Evolutionary conservation across 129 eudicot genomes (phyloP), one percentile per base, ranked within the genome.

Genomic region (Ambrosia artemisiifolia): DNA sequence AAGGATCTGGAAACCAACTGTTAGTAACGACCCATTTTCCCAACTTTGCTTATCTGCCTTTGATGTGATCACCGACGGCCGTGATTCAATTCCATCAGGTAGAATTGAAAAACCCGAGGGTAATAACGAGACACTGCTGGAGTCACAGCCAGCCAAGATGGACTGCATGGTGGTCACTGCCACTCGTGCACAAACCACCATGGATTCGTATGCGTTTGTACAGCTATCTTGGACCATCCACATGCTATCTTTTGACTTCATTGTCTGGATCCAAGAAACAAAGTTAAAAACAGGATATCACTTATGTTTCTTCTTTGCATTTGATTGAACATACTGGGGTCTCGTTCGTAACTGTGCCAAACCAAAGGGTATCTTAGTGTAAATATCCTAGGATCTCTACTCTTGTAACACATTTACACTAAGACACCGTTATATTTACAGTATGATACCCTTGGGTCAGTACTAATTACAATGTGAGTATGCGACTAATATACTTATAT

Each of bases 21-120:
- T 95, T 44, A 95, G 81, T 79, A 94, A 53, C 0, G 97, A 90
- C 65, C 97, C 97, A 10, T 87, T 47, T 71, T 93, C 96, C 47
- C 79, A 9, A 79, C 77, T 78, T 69, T 84, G 85, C 55, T 87
- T 90, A 51, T 77, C 86, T 32, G 82, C 76, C 79, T 74, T 85
- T 2, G 98, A 83, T 4, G 85, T 82, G 77, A 90, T 86, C 33
- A 95, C 95, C 73, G 62, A 75, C 7, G 96, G 91, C 82, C 99
- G 76, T 12, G 93, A 83, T 67, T 91, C 97, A 5, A 86, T 57
- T 36, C 97, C 99, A 66, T 95, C 99, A 0, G 97, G 95, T 11
- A 90, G 91, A 64, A 95, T 91, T 11, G 99, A 88, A 76, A 95
- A 95, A 42, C 99, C 99, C 0, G 99, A 91, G 32, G 99, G 87